Conservation (phyloP, 495 filamentous ascomycete species). For the Entonaema liquescens region DNA sequence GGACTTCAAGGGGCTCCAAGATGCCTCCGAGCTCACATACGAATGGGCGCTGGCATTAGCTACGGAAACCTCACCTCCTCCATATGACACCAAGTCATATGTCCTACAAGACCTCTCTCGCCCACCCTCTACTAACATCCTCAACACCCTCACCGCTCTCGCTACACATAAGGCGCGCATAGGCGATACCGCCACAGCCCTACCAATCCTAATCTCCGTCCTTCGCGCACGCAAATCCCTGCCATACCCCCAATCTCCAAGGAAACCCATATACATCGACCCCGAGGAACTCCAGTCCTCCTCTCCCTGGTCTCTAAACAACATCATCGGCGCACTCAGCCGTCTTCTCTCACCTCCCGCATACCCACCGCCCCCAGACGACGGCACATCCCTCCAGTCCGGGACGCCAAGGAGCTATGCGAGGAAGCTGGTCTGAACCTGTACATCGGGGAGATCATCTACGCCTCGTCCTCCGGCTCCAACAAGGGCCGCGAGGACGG, state of each 20-base stretch:
- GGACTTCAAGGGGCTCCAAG: constrained; percentile 72
- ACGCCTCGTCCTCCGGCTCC: constrained; percentile 54
- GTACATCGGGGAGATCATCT: constrained; percentile 94
- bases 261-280: constrained; percentile 6
- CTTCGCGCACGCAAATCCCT: constrained; percentile 72
- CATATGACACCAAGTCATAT: constrained; percentile 68
- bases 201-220: constrained; percentile 88
- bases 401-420: constrained; percentile 70
- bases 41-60: constrained; percentile 77
- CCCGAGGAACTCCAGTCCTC: constrained; percentile 23
- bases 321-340: constrained; percentile 54
- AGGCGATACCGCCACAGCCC: constrained; percentile 67
- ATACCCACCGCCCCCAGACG: constrained; percentile 71
- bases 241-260: constrained; percentile 32
- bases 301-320: constrained; percentile 48
- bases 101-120: constrained; percentile 63
- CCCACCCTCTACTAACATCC: constrained; percentile 72
- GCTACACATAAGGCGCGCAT: constrained; percentile 77
- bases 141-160: constrained; percentile 77
- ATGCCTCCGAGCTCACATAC: constrained; percentile 73
- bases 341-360: constrained; percentile 59
- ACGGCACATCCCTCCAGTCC: constrained; percentile 72
- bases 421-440: constrained; percentile 85
- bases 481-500: constrained; percentile 63
- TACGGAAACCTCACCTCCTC: constrained; percentile 55